Evolutionary conservation across 2,329 filamentous ascomycete genomes (phyloP).

Genomic region (Lachnellula cervina): DNA sequence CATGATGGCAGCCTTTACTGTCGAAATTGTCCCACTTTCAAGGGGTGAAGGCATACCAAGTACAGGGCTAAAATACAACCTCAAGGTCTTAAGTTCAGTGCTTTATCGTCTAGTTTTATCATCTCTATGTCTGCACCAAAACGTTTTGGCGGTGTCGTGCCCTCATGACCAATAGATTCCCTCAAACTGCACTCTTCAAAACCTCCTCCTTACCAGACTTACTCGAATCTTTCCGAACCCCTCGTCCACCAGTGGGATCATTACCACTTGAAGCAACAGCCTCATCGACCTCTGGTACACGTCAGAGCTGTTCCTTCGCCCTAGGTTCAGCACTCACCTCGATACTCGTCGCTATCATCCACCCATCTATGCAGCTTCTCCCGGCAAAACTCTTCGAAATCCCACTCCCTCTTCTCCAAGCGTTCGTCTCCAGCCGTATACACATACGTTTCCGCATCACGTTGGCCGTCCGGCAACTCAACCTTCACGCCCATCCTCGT

Average conservation of each 20-base stretch:
- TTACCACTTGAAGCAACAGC: neutral
- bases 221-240: neutral
- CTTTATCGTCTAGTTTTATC: neutral
- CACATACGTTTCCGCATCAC: conserved; percentile 57
- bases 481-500: conserved; percentile 50
- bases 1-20: no score
- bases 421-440: conserved; percentile 43
- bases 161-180: neutral
- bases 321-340: conserved; percentile 13
- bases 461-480: conserved; percentile 36
- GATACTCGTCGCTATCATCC: conserved; percentile 22
- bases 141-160: no score
- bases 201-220: neutral
- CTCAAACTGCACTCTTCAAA: neutral
- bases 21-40: neutral
- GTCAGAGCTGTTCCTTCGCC: neutral
- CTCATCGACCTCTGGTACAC: neutral
- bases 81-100: neutral
- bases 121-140: neutral
- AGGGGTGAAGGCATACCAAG: neutral
- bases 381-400: conserved; percentile 74
- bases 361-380: conserved; percentile 61
- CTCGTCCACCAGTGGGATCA: neutral
- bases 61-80: neutral
- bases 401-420: conserved; percentile 77